Conservation (phyloP, 108 stramenopile species). For the Epipyxis sp. region DNA sequence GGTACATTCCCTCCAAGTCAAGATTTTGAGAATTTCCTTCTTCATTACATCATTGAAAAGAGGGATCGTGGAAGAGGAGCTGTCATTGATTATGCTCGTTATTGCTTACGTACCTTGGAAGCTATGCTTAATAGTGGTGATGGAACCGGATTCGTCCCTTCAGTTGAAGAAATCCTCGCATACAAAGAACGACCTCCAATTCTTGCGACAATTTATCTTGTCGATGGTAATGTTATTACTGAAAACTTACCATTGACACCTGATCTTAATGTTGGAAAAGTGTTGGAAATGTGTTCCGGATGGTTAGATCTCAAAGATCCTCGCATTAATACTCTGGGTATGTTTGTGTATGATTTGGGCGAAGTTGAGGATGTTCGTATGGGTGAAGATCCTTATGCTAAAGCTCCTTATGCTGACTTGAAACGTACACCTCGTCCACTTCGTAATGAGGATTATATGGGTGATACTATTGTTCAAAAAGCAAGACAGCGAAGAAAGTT, state of each 20-base stretch:
- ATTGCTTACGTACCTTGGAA: constrained; percentile 61
- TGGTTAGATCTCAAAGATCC: constrained; percentile 56
- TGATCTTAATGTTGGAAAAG: constrained; percentile 64
- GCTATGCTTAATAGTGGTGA: constrained; percentile 58
- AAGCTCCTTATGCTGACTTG: constrained; percentile 32
- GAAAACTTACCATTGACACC: constrained; percentile 65
- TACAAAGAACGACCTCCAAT: constrained; percentile 69
- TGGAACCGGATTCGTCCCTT: constrained; percentile 60
- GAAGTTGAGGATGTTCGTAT: constrained; percentile 45
- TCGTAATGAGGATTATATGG: constrained; percentile 62
- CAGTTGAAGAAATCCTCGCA: constrained; percentile 62
- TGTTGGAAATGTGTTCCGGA: constrained; percentile 61
- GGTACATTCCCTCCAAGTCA: constrained; percentile 60
- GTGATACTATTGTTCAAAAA: constrained; percentile 63
- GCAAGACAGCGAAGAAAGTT: constrained; percentile 59
- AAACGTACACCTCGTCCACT: constrained; percentile 61
- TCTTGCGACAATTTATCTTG: constrained; percentile 62
- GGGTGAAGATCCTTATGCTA: neutral
- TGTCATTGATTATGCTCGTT: constrained; percentile 59
- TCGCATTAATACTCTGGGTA: constrained; percentile 53
- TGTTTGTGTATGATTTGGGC: constrained; percentile 62
- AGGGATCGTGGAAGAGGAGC: constrained; percentile 43
- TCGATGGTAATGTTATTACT: constrained; percentile 59
- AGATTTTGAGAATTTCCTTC: constrained; percentile 63
- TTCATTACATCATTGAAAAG: constrained; percentile 62